These are phyloP conservation scores for Gentiana macrophylla DNA, from an alignment of 257 asterid species.

Conservation along the genomic window DNA sequence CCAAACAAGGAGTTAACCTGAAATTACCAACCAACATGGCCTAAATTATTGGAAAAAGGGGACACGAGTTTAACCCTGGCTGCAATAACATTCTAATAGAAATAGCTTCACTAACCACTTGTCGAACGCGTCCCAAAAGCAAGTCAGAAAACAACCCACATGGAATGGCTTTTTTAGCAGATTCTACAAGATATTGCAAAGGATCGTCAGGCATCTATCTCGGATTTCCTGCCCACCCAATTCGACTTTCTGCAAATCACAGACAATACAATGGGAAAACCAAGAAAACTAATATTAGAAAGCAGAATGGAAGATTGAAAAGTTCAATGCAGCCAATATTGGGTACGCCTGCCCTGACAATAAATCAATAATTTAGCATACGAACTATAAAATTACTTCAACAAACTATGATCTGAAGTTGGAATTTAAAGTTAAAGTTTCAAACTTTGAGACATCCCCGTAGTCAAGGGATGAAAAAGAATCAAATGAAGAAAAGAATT, in stretches of 20 bases:
- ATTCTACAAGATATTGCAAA: constrained; percentile 14
- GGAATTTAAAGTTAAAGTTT: neutral
- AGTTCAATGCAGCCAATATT: constrained; percentile 1
- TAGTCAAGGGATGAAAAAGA: neutral
- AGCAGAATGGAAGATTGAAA: neutral
- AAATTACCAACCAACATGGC: constrained; percentile 9
- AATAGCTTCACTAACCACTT: constrained; percentile 24
- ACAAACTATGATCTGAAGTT: neutral
- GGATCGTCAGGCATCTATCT: constrained; percentile 36
- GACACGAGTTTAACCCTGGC: neutral
- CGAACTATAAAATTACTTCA: neutral
- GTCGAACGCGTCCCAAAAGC: constrained; percentile 17
- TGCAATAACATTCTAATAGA: constrained; percentile 6
- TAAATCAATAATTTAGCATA: neutral
- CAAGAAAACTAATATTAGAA: neutral
- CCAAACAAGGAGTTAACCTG: constrained; percentile 32
- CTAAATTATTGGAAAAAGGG: constrained; percentile 5
- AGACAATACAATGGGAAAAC: neutral
- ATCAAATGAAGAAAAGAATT: neutral
- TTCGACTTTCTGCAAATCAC: neutral
- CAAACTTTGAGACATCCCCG: neutral
- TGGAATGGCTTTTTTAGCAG: constrained; percentile 16
- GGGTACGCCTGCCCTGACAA: neutral
- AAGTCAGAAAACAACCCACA: constrained; percentile 20
- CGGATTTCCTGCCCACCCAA: constrained; percentile 4